These are phyloP conservation scores for Purpureocillium lavendulum DNA, from an alignment of 2,329 filamentous ascomycete genomes.

Conservation along the genomic window DNA sequence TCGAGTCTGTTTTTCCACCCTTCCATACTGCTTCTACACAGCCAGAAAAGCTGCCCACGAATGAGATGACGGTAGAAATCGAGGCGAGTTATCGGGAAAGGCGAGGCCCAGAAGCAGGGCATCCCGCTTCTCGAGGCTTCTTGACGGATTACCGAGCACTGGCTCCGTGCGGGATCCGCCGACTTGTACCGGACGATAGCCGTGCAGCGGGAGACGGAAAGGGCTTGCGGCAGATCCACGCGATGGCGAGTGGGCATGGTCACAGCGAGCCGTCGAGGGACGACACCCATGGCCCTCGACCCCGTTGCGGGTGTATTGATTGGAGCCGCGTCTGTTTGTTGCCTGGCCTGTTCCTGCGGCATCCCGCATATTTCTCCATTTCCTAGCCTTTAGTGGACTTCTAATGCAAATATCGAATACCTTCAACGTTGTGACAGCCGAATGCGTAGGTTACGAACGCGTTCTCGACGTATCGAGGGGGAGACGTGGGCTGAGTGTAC, in stretches of 20 bases:
- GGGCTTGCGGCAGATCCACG: slow-evolving; percentile 11
- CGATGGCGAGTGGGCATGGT: slow-evolving; percentile 2
- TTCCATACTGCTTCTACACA: slow-evolving; percentile 19
- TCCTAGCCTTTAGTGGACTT: slow-evolving; percentile 50
- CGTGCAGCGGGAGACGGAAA: slow-evolving; percentile 6
- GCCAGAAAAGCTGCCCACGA: slow-evolving; percentile 17
- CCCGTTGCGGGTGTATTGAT: not conserved
- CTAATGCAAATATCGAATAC: slow-evolving; percentile 55
- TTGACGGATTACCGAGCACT: too few species aligned
- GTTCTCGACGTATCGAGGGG: too few species aligned
- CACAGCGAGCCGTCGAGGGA: not conserved
- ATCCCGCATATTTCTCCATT: slow-evolving; percentile 23
- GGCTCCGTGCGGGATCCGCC: not conserved
- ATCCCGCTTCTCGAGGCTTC: slow-evolving; percentile 2
- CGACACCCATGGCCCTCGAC: too few species aligned
- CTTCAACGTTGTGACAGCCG: slow-evolving; percentile 20
- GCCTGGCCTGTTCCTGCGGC: slow-evolving; percentile 12
- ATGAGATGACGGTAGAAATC: slow-evolving; percentile 22
- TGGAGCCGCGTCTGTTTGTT: slow-evolving; percentile 19
- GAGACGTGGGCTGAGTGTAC: too few species aligned
- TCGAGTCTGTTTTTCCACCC: slow-evolving; percentile 23
- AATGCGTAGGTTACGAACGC: too few species aligned
- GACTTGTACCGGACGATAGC: slow-evolving; percentile 9
- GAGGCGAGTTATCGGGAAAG: slow-evolving; percentile 11
- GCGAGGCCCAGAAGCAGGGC: slow-evolving; percentile 1